phyloP scores from a whole-genome alignment of 306 rosid species.

The Geum urbanum region DNA sequence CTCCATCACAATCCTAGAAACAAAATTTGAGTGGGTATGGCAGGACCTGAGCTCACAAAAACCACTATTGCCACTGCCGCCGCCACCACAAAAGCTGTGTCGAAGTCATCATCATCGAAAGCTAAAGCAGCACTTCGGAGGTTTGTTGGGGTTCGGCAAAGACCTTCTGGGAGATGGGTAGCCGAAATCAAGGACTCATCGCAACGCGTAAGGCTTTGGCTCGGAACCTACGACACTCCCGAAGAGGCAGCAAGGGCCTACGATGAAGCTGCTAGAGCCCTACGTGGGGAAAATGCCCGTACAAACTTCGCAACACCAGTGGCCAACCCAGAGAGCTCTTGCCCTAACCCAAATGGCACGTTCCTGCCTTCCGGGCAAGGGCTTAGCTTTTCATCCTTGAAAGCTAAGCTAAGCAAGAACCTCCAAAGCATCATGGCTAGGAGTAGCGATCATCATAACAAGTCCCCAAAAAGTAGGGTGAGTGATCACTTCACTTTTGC shows the following conservation, averaged over 20 bases:
- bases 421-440: constrained; percentile 72
- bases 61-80: constrained; percentile 21
- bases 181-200: constrained; percentile 95
- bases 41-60: constrained; percentile 51
- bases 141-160: constrained; percentile 80
- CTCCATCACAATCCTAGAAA: not conserved
- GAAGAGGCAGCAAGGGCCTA: constrained; percentile 93
- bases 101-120: constrained; percentile 20
- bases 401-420: constrained; percentile 71
- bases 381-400: constrained; percentile 63
- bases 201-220: constrained; percentile 78
- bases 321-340: constrained; percentile 4
- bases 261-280: constrained; percentile 78
- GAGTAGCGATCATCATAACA: constrained; percentile 35
- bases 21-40: constrained; percentile 32
- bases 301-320: constrained; percentile 57
- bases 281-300: constrained; percentile 75
- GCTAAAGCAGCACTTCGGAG: constrained; percentile 34
- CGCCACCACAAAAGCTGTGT: constrained; percentile 14
- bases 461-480: constrained; percentile 67
- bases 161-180: constrained; percentile 94
- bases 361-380: constrained; percentile 25
- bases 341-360: constrained; percentile 9
- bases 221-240: constrained; percentile 85
- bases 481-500: constrained; percentile 85